Evolutionary conservation across 2,329 filamentous ascomycete species (phyloP).

Genomic region (Trichoderma sp.): DNA sequence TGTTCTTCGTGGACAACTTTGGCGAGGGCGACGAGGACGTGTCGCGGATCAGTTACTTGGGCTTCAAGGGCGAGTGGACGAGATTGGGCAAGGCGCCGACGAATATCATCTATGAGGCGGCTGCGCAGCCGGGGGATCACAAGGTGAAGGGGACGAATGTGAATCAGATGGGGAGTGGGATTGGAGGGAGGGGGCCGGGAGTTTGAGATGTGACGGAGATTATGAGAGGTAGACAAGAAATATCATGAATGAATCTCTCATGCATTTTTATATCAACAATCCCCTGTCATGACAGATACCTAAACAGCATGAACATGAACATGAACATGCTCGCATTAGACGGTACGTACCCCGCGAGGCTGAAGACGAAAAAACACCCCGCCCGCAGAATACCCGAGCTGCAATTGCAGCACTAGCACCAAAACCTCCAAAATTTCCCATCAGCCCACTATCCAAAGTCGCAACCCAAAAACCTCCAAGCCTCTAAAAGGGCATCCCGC

Average conservation of each 20-base stretch:
- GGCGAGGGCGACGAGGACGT: constrained; percentile 77
- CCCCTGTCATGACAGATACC: not conserved
- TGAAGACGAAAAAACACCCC: constrained; percentile 7
- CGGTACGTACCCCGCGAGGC: constrained; percentile 27
- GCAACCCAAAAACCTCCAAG: not conserved
- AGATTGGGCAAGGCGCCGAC: constrained; percentile 71
- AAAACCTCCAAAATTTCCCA: constrained; percentile 32
- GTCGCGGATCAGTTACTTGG: constrained; percentile 79
- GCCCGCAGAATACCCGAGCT: constrained; percentile 31
- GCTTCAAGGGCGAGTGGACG: constrained; percentile 95
- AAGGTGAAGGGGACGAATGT: constrained; percentile 61
- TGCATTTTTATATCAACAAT: not conserved
- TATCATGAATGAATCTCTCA: not conserved
- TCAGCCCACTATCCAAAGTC: not conserved
- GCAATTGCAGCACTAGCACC: not conserved
- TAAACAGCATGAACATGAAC: not conserved
- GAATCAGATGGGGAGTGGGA: constrained; percentile 59
- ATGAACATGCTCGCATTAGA: not conserved
- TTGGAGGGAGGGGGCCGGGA: constrained; percentile 51
- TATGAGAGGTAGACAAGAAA: not conserved
- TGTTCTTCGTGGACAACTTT: constrained; percentile 95
- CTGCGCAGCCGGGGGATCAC: constrained; percentile 89
- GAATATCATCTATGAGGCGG: constrained; percentile 90
- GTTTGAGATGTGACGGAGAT: constrained; percentile 31
- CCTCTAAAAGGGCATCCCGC: not conserved